Conservation (phyloP, 257 asterid species). For the Solanum microdontum region DNA sequence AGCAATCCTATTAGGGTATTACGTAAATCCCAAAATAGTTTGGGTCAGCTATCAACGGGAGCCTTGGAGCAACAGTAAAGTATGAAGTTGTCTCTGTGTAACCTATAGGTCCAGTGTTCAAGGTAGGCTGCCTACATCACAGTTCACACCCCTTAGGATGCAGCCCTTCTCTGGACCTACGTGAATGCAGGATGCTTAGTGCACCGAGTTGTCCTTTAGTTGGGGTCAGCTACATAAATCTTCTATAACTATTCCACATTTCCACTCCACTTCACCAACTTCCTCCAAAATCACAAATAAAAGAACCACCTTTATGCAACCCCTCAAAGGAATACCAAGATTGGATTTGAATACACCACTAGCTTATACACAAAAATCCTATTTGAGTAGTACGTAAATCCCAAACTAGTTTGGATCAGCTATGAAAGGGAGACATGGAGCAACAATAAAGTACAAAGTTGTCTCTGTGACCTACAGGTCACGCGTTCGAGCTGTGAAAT, state of each 20-base stretch:
- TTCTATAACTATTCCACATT: neutral
- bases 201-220: neutral
- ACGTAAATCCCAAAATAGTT: neutral
- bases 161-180: neutral
- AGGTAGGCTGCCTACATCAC: neutral
- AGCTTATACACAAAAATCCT: neutral
- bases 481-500: neutral
- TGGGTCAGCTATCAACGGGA: neutral
- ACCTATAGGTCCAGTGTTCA: neutral
- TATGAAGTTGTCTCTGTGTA: neutral
- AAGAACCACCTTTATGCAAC: neutral
- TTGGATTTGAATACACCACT: neutral
- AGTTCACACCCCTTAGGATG: neutral
- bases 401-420: neutral
- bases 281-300: neutral
- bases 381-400: neutral
- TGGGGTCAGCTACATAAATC: neutral
- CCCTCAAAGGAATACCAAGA: neutral
- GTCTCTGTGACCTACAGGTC: neutral
- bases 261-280: neutral
- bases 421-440: neutral
- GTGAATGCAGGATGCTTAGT: neutral
- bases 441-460: neutral
- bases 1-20: neutral
- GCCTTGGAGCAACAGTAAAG: neutral